These are phyloP conservation scores for Comarum palustre DNA, from an alignment of 306 rosid species.

Conservation along the genomic window DNA sequence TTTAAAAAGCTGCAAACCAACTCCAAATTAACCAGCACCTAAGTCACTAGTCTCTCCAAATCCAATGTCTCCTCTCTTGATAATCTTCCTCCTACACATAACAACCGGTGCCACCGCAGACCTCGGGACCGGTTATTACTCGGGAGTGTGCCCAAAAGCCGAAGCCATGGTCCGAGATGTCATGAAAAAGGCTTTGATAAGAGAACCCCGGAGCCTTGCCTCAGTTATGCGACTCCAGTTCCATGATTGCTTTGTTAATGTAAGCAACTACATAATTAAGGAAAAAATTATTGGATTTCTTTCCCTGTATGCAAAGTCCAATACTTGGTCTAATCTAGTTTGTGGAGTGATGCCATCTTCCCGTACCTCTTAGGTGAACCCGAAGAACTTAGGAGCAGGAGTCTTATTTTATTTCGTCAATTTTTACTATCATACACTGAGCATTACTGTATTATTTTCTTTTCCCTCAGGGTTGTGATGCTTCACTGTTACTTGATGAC, in stretches of 20 bases:
- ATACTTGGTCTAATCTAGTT: too few species aligned
- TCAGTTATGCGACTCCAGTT: conserved; percentile 88
- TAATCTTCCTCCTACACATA: conserved; percentile 31
- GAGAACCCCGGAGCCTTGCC: conserved; percentile 79
- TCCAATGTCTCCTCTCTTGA: conserved; percentile 25
- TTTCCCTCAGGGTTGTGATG: conserved; percentile 69
- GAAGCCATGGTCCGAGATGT: conserved; percentile 51
- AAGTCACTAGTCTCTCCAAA: neutral
- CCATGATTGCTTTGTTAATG: conserved; percentile 83
- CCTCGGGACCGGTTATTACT: conserved; percentile 59
- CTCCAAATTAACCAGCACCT: neutral
- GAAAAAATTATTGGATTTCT: neutral
- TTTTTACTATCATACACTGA: neutral
- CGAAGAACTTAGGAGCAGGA: neutral
- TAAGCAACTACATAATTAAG: conserved; percentile 15
- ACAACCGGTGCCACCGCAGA: conserved; percentile 25
- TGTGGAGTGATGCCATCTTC: too few species aligned
- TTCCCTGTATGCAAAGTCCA: too few species aligned
- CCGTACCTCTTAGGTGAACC: neutral
- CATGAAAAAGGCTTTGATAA: conserved; percentile 52
- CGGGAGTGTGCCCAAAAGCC: conserved; percentile 52
- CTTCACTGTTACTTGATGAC: conserved; percentile 85
- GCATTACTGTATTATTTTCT: neutral
- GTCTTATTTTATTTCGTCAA: neutral
- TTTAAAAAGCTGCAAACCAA: neutral